These are phyloP conservation scores for Xylaria flabelliformis DNA, from an alignment of 495 filamentous ascomycete genomes.

Conservation along the genomic window DNA sequence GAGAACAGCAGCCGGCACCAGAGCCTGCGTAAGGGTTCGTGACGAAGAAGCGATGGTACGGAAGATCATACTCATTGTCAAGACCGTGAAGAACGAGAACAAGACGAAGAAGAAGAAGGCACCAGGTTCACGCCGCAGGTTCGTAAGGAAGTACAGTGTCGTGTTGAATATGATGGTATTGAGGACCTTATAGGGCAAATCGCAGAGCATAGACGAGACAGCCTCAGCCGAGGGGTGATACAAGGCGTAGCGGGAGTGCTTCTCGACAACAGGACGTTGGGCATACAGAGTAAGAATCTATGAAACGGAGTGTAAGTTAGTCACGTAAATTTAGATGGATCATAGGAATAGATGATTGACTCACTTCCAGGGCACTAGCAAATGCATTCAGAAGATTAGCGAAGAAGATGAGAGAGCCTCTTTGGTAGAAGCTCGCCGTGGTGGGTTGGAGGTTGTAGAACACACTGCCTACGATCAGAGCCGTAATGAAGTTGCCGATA, in stretches of 20 bases:
- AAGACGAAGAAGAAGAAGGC: constrained; percentile 85
- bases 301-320: neutral
- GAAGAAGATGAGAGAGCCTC: constrained; percentile 88
- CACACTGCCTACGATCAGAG: constrained; percentile 79
- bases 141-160: constrained; percentile 85
- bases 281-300: constrained; percentile 81
- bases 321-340: constrained; percentile 4
- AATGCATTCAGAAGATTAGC: constrained; percentile 89
- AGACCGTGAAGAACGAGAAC: constrained; percentile 68
- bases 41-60: constrained; percentile 82
- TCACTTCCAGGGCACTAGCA: constrained; percentile 72
- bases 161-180: constrained; percentile 66
- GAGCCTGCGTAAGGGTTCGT: constrained; percentile 78
- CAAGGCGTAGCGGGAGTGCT: constrained; percentile 87
- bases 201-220: constrained; percentile 80
- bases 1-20: constrained; percentile 81
- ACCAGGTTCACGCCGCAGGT: constrained; percentile 76
- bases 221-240: constrained; percentile 92
- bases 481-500: constrained; percentile 75
- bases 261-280: constrained; percentile 91
- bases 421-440: constrained; percentile 75
- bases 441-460: constrained; percentile 75
- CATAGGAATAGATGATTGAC: constrained; percentile 21
- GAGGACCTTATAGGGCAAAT: constrained; percentile 72
- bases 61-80: constrained; percentile 84